Conservation (phyloP, 306 rosid species). For the Lathyrus oleraceus region DNA sequence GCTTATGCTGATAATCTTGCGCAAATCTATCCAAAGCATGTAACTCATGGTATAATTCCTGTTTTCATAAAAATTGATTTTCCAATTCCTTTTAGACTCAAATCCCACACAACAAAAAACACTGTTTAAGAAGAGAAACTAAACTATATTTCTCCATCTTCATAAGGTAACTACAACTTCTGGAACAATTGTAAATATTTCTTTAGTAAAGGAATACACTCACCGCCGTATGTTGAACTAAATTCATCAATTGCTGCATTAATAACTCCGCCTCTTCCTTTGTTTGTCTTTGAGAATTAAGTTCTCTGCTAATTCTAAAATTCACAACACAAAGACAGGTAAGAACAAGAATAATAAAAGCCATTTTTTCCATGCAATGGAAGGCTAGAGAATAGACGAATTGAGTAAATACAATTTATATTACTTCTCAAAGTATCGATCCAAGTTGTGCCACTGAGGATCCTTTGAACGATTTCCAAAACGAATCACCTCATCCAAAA, state of each 20-base stretch:
- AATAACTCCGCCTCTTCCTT: slow-evolving; percentile 58
- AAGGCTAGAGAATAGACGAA: slow-evolving; percentile 27
- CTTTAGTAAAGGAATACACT: slow-evolving; percentile 44
- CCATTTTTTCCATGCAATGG: neutral
- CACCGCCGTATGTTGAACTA: slow-evolving; percentile 81
- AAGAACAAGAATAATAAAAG: slow-evolving; percentile 31
- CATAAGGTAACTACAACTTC: slow-evolving; percentile 28
- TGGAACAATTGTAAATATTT: slow-evolving; percentile 18
- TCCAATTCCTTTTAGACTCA: slow-evolving; percentile 20
- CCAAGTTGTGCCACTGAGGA: slow-evolving; percentile 93
- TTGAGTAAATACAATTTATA: slow-evolving; percentile 36
- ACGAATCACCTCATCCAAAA: slow-evolving; percentile 81
- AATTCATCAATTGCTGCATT: slow-evolving; percentile 67
- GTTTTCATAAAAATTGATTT: slow-evolving; percentile 31
- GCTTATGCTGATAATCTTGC: slow-evolving; percentile 67
- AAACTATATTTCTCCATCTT: slow-evolving; percentile 1
- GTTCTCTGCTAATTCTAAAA: slow-evolving; percentile 66
- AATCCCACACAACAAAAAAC: neutral
- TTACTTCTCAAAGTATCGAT: slow-evolving; percentile 90
- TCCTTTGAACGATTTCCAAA: slow-evolving; percentile 89
- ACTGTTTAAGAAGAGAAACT: too few relatives aligned
- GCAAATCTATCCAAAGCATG: slow-evolving; percentile 76
- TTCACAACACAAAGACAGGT: slow-evolving; percentile 22
- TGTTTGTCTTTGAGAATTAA: slow-evolving; percentile 53
- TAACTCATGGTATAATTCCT: slow-evolving; percentile 86